phyloP scores from a whole-genome alignment of 257 asterid genomes.

The Solanum etuberosum region DNA sequence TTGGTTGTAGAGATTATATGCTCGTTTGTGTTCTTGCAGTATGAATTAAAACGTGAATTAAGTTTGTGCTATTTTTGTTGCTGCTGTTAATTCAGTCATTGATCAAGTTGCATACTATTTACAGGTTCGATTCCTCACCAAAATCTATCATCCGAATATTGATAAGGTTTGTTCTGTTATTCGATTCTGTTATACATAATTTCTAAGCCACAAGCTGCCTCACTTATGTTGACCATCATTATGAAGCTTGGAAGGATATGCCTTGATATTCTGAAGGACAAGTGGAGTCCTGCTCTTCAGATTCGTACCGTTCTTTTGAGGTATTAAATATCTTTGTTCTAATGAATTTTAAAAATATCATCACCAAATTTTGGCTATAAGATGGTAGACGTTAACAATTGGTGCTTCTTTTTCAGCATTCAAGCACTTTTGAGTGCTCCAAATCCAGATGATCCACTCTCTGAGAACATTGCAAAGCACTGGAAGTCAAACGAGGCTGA shows the following conservation, averaged over 20 bases:
- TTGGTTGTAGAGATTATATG: background rate
- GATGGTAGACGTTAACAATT: background rate
- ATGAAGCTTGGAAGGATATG: constrained; percentile 99
- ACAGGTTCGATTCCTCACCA: constrained; percentile 98
- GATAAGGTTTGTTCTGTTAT: constrained; percentile 61
- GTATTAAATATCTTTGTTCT: background rate
- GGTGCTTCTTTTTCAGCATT: constrained; percentile 18
- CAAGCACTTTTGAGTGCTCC: constrained; percentile 70
- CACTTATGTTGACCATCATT: background rate
- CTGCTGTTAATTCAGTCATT: background rate
- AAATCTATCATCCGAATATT: constrained; percentile 97
- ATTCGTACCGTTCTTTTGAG: constrained; percentile 50
- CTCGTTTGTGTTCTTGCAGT: background rate
- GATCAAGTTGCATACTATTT: background rate
- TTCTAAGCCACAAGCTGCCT: background rate
- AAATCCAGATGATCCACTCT: constrained; percentile 61
- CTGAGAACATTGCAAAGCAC: constrained; percentile 61
- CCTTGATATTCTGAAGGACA: constrained; percentile 96
- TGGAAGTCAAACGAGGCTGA: constrained; percentile 56
- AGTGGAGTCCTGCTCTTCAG: constrained; percentile 99
- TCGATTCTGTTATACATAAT: background rate
- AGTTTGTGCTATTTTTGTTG: background rate
- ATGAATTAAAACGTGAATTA: background rate
- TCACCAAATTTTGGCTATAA: background rate
- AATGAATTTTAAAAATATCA: background rate